A percentile compares a stretch with the other conserved stretches of the same genome.
phyloP scores from a whole-genome alignment of 495 filamentous ascomycete species.

The Zalerion maritima region DNA sequence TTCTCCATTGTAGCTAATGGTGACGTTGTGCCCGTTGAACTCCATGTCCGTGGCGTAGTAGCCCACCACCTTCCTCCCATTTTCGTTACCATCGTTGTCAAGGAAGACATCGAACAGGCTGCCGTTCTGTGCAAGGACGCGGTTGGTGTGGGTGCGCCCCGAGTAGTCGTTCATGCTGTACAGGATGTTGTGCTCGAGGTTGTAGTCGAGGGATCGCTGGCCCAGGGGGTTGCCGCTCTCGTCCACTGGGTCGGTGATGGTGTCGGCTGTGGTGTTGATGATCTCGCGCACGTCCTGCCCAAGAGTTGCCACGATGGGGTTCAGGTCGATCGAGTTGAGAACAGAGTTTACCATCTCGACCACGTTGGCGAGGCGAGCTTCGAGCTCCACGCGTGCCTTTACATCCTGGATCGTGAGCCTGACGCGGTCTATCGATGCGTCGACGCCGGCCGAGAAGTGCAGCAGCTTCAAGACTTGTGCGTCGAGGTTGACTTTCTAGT shows the following conservation, averaged over 20 bases:
- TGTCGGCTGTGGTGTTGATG: constrained; percentile 21
- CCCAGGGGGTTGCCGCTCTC: constrained; percentile 1
- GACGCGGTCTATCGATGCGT: constrained; percentile 37
- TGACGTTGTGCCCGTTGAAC: constrained; percentile 38
- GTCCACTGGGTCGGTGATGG: constrained; percentile 3
- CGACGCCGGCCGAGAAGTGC: constrained; percentile 41
- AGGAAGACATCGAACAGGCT: constrained; percentile 35
- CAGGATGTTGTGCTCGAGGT: constrained; percentile 34
- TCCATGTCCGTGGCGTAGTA: constrained; percentile 34
- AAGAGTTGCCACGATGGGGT: constrained; percentile 39
- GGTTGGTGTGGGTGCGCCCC: constrained; percentile 40
- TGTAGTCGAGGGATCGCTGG: constrained; percentile 19
- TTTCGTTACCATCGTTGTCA: constrained; percentile 35
- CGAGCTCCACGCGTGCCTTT: constrained; percentile 39
- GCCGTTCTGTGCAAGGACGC: constrained; percentile 38
- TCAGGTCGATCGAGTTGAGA: constrained; percentile 39
- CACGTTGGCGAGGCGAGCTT: constrained; percentile 40
- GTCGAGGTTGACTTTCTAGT: constrained; percentile 44
- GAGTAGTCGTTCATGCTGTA: constrained; percentile 42
- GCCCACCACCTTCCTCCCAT: constrained; percentile 25
- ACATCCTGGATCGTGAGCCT: constrained; percentile 38
- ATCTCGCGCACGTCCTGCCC: constrained; percentile 32
- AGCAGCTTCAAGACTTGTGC: constrained; percentile 40
- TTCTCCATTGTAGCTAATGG: constrained; percentile 26
- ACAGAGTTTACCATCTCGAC: constrained; percentile 39